Conservation (phyloP, 2,329 filamentous ascomycete species). For the Colletotrichum navitas region DNA sequence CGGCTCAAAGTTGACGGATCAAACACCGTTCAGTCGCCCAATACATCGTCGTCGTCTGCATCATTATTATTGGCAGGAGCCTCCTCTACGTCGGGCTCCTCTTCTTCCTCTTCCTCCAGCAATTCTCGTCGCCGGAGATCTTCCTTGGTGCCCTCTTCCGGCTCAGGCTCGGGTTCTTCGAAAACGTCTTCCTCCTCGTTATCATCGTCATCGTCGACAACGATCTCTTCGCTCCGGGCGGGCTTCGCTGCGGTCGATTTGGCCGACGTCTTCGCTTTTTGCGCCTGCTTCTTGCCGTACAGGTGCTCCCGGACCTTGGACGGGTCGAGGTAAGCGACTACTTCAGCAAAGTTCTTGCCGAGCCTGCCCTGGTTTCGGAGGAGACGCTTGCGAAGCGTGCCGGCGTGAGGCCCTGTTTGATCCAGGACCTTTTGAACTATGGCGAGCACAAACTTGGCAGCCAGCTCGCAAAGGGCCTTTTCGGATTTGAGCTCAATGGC, state of each 20-base stretch:
- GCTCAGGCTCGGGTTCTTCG: constrained; percentile 64
- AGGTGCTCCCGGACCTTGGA: constrained; percentile 65
- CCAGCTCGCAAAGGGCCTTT: constrained; percentile 86
- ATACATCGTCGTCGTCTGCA: constrained; percentile 51
- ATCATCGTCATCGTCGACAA: constrained; percentile 58
- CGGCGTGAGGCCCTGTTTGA: constrained; percentile 67
- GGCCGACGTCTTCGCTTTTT: constrained; percentile 51
- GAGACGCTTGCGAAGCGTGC: constrained; percentile 77
- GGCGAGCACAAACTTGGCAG: constrained; percentile 85
- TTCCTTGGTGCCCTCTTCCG: constrained; percentile 70
- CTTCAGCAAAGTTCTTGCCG: constrained; percentile 87
- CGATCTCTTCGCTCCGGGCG: constrained; percentile 60
- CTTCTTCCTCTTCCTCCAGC: constrained; percentile 64
- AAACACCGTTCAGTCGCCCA: constrained; percentile 54
- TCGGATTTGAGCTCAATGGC: constrained; percentile 81
- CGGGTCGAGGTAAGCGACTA: constrained; percentile 84
- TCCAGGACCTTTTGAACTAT: constrained; percentile 83
- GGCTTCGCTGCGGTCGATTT: constrained; percentile 58
- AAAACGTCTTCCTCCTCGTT: constrained; percentile 55
- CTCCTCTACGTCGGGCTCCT: constrained; percentile 53
- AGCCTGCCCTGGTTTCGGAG: constrained; percentile 84
- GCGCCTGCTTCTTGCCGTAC: constrained; percentile 48
- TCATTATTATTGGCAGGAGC: constrained; percentile 37
- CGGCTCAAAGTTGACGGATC: not conserved
- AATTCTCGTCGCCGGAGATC: constrained; percentile 68